Evolutionary conservation across 306 rosid species (phyloP), one percentile per base, ranked within the genome.

Genomic region (Malus fusca): DNA sequence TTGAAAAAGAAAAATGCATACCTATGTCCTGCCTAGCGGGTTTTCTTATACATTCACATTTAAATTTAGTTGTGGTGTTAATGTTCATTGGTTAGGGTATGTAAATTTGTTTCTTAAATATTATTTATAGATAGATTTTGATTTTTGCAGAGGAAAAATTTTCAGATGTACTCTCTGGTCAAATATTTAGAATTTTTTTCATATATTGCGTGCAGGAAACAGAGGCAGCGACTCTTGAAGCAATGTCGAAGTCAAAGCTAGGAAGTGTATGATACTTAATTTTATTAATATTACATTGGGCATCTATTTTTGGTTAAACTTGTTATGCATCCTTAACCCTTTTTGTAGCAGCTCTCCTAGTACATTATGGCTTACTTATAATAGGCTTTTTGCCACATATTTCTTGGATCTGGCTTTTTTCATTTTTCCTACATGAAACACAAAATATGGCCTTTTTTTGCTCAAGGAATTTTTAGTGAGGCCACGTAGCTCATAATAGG

Each of bases 191-290:
- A 35, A 59, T 31, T 17, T 72, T 52, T 76, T 40, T 61, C 19
- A 43, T 9, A 40, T 68, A 28, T 85, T 75, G 71, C 53, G 40
- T 80, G 85, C 92, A 95, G 98, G 98, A 95, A 85, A 88, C 91
- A 79, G 98, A 95, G 86, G 78, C 91, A 26, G 97, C 97, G 61
- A 92, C 96, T 65, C 96, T 95, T 68, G 98, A 95, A 85, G 98
- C 96, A 78, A 90, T 87, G 76, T 94, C 98, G 66, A 90, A 89
- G 88, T 92, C 97, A 69, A 95, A 88, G 88, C 77, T 84, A 72
- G 97, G 97, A 85, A 90, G 84, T 80, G 96, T 95, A 90, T 78
- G 96, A 51, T 46, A 66, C 28, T 76, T 76, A 33, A 35, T 61
- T 78, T 73, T 60, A 67, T 78, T 69, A 67, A 58, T 55, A 76